A percentile compares a stretch with the other conserved stretches of the same genome.
These are phyloP conservation scores for Beauveria sp. DNA, from an alignment of 2,329 filamentous ascomycete species.

Conservation along the genomic window DNA sequence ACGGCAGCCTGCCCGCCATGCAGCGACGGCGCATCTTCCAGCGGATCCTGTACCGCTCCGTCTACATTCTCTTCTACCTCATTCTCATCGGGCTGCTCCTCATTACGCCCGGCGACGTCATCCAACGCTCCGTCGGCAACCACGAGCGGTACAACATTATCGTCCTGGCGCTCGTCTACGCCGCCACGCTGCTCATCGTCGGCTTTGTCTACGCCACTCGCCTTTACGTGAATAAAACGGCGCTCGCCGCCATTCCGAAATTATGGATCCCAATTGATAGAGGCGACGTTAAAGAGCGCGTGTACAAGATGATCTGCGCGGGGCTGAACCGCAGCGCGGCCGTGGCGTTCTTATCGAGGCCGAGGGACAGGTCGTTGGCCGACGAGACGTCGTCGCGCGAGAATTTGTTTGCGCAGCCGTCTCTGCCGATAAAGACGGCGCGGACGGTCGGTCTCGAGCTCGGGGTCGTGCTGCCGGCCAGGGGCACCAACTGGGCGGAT, in stretches of 20 bases:
- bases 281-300: conserved; percentile 68
- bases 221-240: conserved; percentile 78
- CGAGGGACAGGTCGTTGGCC: conserved; percentile 33
- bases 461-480: conserved; percentile 40
- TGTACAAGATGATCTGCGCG: conserved; percentile 67
- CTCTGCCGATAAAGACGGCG: conserved; percentile 18
- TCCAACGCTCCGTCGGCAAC: conserved; percentile 66
- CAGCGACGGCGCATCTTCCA: conserved; percentile 11
- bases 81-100: conserved; percentile 67
- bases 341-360: conserved; percentile 70
- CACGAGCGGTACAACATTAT: conserved; percentile 71
- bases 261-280: conserved; percentile 79
- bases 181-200: conserved; percentile 63
- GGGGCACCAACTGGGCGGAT: conserved; percentile 64
- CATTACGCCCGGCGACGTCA: conserved; percentile 71
- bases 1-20: conserved; percentile 24
- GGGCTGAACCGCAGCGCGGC: conserved; percentile 69
- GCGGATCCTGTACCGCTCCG: conserved; percentile 70
- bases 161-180: conserved; percentile 68
- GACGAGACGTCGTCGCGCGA: conserved; percentile 6
- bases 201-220: conserved; percentile 72
- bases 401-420: conserved; percentile 21
- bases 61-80: conserved; percentile 70
- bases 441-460: conserved; percentile 30
- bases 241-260: conserved; percentile 78